Percentiles rank a stretch among this genome's conserved stretches.
These are phyloP conservation scores for Lachnellula willkommii DNA, from an alignment of 2,329 filamentous ascomycete genomes.

Conservation along the genomic window DNA sequence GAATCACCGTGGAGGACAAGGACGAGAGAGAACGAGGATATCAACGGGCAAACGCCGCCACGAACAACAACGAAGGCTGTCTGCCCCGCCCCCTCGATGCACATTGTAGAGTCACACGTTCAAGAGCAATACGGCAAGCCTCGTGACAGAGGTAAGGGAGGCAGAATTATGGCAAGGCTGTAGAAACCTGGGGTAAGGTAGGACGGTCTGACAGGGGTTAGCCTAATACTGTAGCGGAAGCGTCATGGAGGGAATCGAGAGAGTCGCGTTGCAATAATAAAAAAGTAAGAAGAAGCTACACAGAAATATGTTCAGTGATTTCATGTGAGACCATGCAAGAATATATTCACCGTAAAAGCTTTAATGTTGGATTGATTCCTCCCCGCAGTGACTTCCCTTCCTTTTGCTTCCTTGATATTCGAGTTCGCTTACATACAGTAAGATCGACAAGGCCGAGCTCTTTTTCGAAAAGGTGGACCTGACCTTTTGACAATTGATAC, in stretches of 20 bases:
- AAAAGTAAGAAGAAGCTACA: too few relatives aligned
- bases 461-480: background rate
- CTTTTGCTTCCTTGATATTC: slow-evolving; percentile 9
- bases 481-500: background rate
- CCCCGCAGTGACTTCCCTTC: slow-evolving; percentile 1
- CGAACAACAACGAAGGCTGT: background rate
- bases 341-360: too few relatives aligned
- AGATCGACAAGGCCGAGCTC: background rate
- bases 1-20: background rate
- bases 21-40: background rate
- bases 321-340: too few relatives aligned
- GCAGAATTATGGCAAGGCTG: background rate
- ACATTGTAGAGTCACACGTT: background rate
- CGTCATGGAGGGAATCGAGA: too few relatives aligned
- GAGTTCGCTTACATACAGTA: slow-evolving; percentile 12
- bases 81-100: background rate
- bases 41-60: background rate
- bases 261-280: too few relatives aligned
- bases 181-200: background rate
- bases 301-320: too few relatives aligned
- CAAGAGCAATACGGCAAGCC: background rate
- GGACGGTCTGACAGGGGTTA: too few relatives aligned
- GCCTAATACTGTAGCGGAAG: too few relatives aligned
- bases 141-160: background rate
- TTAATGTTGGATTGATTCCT: background rate